A percentile compares a stretch with the other conserved stretches of the same genome.
Conservation (phyloP, 2,329 filamentous ascomycete species). For the Xylariaceae sp. region DNA sequence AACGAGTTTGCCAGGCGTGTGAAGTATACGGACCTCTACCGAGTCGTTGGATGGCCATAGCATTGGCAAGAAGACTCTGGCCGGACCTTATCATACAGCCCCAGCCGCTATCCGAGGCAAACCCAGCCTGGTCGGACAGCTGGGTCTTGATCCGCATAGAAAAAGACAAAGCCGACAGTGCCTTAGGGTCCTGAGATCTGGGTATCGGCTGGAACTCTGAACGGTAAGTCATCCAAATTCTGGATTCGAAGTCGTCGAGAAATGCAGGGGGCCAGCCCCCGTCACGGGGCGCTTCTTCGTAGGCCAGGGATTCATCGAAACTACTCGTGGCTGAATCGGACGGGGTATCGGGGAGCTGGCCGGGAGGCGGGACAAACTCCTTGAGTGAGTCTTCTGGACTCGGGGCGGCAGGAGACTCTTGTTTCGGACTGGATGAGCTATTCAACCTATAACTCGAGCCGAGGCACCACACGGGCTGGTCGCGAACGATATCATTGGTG, state of each 20-base stretch:
- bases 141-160: conserved; percentile 78
- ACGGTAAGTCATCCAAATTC: conserved; percentile 94
- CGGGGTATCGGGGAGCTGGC: conserved; percentile 40
- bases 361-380: conserved; percentile 11
- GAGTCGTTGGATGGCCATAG: conserved; percentile 64
- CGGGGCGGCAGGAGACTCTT: conserved; percentile 5
- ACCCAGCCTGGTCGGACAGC: conserved; percentile 71
- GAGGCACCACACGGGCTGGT: conserved; percentile 79
- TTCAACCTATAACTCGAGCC: conserved; percentile 48
- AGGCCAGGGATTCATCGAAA: conserved; percentile 47
- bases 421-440: conserved; percentile 19
- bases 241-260: conserved; percentile 86
- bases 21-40: conserved; percentile 61
- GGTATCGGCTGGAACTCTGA: conserved; percentile 80
- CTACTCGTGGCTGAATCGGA: conserved; percentile 47
- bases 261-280: conserved; percentile 79
- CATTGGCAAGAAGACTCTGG: conserved; percentile 86
- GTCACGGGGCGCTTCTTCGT: conserved; percentile 41
- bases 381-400: conserved; percentile 13
- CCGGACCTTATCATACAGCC: conserved; percentile 98
- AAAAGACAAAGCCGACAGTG: conserved; percentile 68
- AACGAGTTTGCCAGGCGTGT: neutral
- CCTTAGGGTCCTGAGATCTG: conserved; percentile 69
- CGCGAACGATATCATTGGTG: conserved; percentile 64
- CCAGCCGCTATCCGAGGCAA: conserved; percentile 93